Conservation (phyloP, 345 rosid genomes). For the Draba incana region DNA sequence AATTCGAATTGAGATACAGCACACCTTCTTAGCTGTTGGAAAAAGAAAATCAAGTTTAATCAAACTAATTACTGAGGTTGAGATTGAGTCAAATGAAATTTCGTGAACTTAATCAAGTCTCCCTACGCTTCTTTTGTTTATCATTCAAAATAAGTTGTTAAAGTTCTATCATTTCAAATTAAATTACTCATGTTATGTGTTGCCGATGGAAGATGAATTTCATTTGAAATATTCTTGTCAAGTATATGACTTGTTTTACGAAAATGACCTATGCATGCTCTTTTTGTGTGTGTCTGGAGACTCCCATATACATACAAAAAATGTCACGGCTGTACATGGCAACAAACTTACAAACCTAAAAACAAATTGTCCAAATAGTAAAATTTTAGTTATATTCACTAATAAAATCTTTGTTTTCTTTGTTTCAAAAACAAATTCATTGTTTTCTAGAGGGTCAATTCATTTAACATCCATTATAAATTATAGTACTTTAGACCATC, state of each 20-base stretch:
- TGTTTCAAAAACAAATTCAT: too few relatives aligned
- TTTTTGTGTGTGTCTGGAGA: conserved; percentile 24
- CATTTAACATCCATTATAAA: too few relatives aligned
- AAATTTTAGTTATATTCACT: too few relatives aligned
- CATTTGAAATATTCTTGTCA: conserved; percentile 4
- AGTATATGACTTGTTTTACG: background rate
- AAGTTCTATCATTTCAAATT: conserved; percentile 1
- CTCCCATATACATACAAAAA: background rate
- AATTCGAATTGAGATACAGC: conserved; percentile 27
- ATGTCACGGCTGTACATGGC: background rate
- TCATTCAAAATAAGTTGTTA: background rate
- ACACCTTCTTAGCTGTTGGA: background rate
- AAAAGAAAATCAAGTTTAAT: background rate
- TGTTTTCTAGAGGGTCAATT: too few relatives aligned
- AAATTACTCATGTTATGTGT: conserved; percentile 14
- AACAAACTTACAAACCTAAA: background rate
- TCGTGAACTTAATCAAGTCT: conserved; percentile 71
- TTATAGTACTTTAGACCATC: too few relatives aligned
- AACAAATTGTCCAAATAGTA: too few relatives aligned
- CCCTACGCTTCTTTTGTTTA: conserved; percentile 28
- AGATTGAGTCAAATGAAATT: conserved; percentile 29
- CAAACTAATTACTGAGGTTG: background rate
- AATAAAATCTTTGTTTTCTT: too few relatives aligned
- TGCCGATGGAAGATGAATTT: background rate
- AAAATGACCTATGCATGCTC: conserved; percentile 28